Evolutionary conservation across 208 protist genomes (phyloP), one percentile per base, ranked within the genome.

Genomic region (Leishmania guyanensis): DNA sequence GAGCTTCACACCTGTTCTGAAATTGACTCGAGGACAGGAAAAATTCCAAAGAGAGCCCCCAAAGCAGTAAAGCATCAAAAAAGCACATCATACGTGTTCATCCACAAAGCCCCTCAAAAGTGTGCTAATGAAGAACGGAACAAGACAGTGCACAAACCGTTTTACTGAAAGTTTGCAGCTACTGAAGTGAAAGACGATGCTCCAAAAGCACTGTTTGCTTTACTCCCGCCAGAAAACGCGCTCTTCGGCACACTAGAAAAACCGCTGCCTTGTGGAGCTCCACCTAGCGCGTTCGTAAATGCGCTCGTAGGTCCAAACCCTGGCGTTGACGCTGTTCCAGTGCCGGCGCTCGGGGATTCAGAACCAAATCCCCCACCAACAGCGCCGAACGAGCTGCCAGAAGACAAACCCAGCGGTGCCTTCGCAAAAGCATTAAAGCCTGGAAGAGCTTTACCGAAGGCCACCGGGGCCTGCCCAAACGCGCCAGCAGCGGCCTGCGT

Each of bases 181-280:
- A 86, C 29, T 20, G 82, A 86, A 62, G 39, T 80, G 74, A 86
- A 86, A 1, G 82, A 82, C 5, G 82, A 86, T 16, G 82, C 78
- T 2, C 72, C 82, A 65, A 86, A 86, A 12, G 78, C 78, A 20
- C 78, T 80, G 36, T 77, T 80, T 29, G 78, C 68, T 54, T 79
- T 82, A 17, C 76, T 64, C 5, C 82, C 82, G 14, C 82, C 82
- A 2, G 78, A 86, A 36, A 86, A 86, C 2, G 82, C 82, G 48
- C 78, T 78, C 50, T 82, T 81, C 5, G 82, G 82, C 29, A 86
- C 82, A 26, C 72, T 72, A 4, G 82, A 75, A 26, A 86, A 86
- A 4, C 82, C 82, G 0, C 77, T 54, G 12, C 78, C 56, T 33
- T 51, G 77, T 2, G 82, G 36, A 16, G 70, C 26, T 9, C 82